Evolutionary conservation across 2,329 filamentous ascomycete genomes (phyloP).

Genomic region (Apiospora aurea): DNA sequence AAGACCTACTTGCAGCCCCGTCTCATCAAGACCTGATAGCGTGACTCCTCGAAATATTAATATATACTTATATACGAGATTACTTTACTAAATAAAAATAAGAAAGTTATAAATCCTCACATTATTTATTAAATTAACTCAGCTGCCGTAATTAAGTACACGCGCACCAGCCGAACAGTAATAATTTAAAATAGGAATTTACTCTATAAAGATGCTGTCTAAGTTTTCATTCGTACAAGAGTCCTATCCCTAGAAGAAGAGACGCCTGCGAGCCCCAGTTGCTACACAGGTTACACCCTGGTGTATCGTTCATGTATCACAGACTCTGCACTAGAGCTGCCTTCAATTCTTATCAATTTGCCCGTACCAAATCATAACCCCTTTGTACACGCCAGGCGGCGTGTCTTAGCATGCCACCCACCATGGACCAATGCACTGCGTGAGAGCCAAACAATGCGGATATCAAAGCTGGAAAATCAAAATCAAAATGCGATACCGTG

Average conservation of each 20-base stretch:
- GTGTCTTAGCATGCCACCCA: not conserved
- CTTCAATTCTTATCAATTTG: constrained; percentile 6
- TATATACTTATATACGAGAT: no score
- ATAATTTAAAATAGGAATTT: not conserved
- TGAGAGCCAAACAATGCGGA: constrained; percentile 11
- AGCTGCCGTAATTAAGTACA: no score
- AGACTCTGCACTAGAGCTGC: constrained; percentile 27
- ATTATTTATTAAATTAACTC: no score
- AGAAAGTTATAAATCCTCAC: no score
- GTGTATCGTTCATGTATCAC: not conserved
- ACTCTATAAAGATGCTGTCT: not conserved
- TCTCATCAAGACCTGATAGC: no score
- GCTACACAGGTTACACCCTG: not conserved
- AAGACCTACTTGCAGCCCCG: no score
- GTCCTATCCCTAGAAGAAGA: not conserved
- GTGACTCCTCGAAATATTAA: no score
- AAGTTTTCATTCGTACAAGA: not conserved
- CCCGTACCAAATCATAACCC: constrained; percentile 6
- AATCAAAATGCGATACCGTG: constrained; percentile 11
- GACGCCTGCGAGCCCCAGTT: not conserved
- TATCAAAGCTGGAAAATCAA: constrained; percentile 21
- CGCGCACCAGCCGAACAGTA: not conserved
- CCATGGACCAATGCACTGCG: constrained; percentile 2
- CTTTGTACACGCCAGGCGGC: not conserved
- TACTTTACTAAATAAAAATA: no score